Base-by-base conservation (phyloP, 352 stramenopile species). In the Globisporangium acanthophoron region DNA sequence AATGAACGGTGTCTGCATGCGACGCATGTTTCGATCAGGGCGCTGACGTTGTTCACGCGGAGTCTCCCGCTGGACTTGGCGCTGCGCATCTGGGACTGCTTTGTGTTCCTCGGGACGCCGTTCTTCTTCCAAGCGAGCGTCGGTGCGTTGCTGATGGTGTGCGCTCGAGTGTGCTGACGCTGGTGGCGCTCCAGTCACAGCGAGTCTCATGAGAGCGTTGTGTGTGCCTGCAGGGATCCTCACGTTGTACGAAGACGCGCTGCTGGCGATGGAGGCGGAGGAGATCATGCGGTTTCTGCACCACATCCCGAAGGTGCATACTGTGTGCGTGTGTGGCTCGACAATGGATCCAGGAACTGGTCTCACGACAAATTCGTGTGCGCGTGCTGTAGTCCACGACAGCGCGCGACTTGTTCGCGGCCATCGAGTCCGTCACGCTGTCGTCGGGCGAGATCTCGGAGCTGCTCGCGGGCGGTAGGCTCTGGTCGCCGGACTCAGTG, bases 91-190 rank as follows among this genome's bases (percentile, higher is more conserved):
- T 93, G 83, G 85, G 85, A 94, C 64, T 87, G 83, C 66, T 94
- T 90, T 56, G 80, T 94, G 12, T 64, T 85, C 31, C 46, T 92
- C 15, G 83, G 85, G 40, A 88, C 85, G 46, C 71, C 83, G 18
- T 94, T 93, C 65, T 93, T 94, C 67, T 94, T 94, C 60, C 85
- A 93, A 53, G 83, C 83, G 7, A 91, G 81, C 65, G 85, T 94
- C 66, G 85, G 85, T 92, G 65, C 55, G 70, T 39, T 40, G 31
- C 2, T 29, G 16, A 13, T 40, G 29, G 24, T 13, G 11, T 13
- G 3, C 37, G 11, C 33, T 37, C 9, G 33, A 37, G 33, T 11
- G 4, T 37, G 33, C 33, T 6, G 33, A 0, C 13, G 11, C 12
- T 52, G 2, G 9, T 52, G 0, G 12, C 3, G 24, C 13, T 15